Percentiles rank a stretch among this genome's conserved stretches.
These are phyloP conservation scores for Ceratobasidium sp. DNA, from an alignment of 1,284 basidiomycete species.

Conservation along the genomic window DNA sequence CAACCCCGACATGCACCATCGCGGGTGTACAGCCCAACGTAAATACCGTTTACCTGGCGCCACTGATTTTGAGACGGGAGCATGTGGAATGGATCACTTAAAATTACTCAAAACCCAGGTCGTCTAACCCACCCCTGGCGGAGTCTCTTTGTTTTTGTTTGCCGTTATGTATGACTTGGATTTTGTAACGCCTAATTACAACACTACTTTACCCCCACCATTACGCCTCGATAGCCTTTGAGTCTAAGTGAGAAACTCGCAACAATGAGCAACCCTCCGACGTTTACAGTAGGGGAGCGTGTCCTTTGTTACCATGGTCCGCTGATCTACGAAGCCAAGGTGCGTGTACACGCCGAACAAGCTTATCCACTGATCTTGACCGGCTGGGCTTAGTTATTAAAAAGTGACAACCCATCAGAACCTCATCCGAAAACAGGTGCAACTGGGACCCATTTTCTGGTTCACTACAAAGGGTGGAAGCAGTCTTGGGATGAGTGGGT, in stretches of 20 bases:
- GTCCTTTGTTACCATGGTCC: slow-evolving; percentile 95
- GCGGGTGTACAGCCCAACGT: slow-evolving; percentile 55
- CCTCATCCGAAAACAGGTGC: slow-evolving; percentile 68
- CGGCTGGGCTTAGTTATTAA: slow-evolving; percentile 64
- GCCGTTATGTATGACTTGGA: slow-evolving; percentile 27
- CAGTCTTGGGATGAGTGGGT: slow-evolving; percentile 99
- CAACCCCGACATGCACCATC: slow-evolving; percentile 54
- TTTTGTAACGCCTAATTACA: slow-evolving; percentile 38
- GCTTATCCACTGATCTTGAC: background rate
- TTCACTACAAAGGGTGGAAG: slow-evolving; percentile 99
- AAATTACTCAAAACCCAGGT: slow-evolving; percentile 46
- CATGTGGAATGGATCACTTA: slow-evolving; percentile 58
- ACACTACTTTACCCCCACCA: slow-evolving; percentile 26
- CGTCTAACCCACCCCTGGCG: slow-evolving; percentile 16
- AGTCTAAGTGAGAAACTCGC: background rate
- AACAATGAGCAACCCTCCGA: slow-evolving; percentile 26
- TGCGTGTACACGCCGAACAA: slow-evolving; percentile 45
- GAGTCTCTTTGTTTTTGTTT: slow-evolving; percentile 35
- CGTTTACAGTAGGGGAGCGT: slow-evolving; percentile 68
- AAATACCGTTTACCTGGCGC: slow-evolving; percentile 61
- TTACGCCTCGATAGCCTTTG: background rate
- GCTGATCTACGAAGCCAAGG: slow-evolving; percentile 93
- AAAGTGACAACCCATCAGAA: slow-evolving; percentile 78
- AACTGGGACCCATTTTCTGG: slow-evolving; percentile 85
- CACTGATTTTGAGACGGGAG: slow-evolving; percentile 56